A percentile compares a stretch with the other conserved stretches of the same genome.
Conservation (phyloP, 176 grass and related monocot genomes). For the Raddia distichophylla region DNA sequence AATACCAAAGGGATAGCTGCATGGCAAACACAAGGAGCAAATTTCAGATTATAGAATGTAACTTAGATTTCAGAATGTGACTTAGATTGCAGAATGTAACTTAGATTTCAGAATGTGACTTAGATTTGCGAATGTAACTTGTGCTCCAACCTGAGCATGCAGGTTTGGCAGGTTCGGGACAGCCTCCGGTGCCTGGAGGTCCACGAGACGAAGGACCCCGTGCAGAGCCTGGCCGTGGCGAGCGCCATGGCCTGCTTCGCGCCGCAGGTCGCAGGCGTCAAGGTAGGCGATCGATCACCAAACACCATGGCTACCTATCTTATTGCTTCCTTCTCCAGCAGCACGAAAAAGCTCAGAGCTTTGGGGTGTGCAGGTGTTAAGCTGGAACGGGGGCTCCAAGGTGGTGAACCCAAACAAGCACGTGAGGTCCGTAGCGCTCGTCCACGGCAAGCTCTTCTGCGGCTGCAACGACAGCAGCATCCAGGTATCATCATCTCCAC, state of each 20-base stretch:
- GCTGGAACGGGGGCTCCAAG: slow-evolving; percentile 61
- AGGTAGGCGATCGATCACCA: slow-evolving; percentile 39
- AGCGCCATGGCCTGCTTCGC: slow-evolving; percentile 60
- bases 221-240: slow-evolving; percentile 53
- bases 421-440: slow-evolving; percentile 61
- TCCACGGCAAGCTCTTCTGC: slow-evolving; percentile 70
- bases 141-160: neutral
- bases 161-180: slow-evolving; percentile 71
- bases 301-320: neutral
- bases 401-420: slow-evolving; percentile 56
- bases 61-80: neutral
- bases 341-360: neutral
- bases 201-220: slow-evolving; percentile 52
- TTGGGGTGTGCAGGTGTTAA: slow-evolving; percentile 28
- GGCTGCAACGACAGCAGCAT: slow-evolving; percentile 69
- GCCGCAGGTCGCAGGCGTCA: slow-evolving; percentile 62
- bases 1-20: neutral
- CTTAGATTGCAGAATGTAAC: neutral
- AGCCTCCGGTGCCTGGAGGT: slow-evolving; percentile 50
- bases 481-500: slow-evolving; percentile 31
- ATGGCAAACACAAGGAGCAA: neutral
- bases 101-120: too few species aligned
- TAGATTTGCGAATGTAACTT: neutral
- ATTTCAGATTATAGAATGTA: neutral
- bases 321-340: neutral